Conservation (phyloP, 2,329 filamentous ascomycete species). For the Rachicladosporium sp. region DNA sequence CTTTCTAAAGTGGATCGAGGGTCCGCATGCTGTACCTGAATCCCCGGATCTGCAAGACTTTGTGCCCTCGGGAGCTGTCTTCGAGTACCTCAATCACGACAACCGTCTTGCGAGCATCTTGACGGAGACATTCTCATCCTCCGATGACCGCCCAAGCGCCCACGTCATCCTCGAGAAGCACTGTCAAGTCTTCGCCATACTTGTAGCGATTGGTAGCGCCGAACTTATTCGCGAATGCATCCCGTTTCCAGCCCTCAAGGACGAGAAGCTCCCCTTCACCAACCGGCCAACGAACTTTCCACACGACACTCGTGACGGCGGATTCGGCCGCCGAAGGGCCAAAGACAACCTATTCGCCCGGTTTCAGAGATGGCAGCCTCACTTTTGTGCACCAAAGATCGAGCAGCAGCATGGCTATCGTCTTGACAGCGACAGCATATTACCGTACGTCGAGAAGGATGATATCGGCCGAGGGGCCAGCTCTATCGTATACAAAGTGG, state of each 20-base stretch:
- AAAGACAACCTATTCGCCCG: background rate
- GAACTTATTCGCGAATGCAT: background rate
- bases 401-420: background rate
- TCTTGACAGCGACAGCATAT: background rate
- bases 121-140: background rate
- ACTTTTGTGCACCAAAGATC: background rate
- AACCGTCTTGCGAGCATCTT: background rate
- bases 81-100: background rate
- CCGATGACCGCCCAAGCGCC: background rate
- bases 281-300: background rate
- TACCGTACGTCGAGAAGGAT: slow-evolving; percentile 1
- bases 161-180: background rate
- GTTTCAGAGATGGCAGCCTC: background rate
- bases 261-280: background rate
- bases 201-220: background rate
- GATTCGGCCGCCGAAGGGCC: too few species aligned
- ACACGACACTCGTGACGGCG: background rate
- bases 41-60: slow-evolving; percentile 1
- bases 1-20: too few species aligned
- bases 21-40: too few species aligned
- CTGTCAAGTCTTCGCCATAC: slow-evolving; percentile 1
- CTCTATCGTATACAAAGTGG: slow-evolving; percentile 1
- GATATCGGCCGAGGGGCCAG: background rate
- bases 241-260: too few species aligned
- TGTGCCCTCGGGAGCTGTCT: background rate